Percentiles rank a stretch among this genome's conserved stretches.
phyloP scores from a whole-genome alignment of 495 filamentous ascomycete species.

The Penicillium canariense region DNA sequence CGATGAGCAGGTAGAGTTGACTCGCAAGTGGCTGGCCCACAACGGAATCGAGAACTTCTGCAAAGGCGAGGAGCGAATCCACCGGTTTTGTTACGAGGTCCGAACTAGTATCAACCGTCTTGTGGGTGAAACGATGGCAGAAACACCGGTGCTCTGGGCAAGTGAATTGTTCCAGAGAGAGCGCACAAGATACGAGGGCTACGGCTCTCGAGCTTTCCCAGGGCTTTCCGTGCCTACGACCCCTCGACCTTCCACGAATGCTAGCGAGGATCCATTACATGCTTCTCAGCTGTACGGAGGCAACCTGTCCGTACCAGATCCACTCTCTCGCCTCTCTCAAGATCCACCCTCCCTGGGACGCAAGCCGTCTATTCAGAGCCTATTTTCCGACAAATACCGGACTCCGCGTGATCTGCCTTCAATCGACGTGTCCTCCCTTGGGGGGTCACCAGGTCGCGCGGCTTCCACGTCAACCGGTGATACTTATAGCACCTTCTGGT shows the following conservation, averaged over 20 bases:
- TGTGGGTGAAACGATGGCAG: conserved; percentile 80
- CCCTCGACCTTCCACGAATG: conserved; percentile 49
- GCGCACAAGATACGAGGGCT: conserved; percentile 70
- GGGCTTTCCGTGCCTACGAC: conserved; percentile 43
- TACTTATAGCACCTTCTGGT: conserved; percentile 84
- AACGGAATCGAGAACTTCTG: conserved; percentile 90
- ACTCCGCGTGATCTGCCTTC: conserved; percentile 42
- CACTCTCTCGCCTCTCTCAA: conserved; percentile 35
- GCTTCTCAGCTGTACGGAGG: conserved; percentile 27
- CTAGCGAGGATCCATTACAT: conserved; percentile 49
- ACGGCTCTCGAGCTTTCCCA: conserved; percentile 45
- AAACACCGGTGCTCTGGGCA: conserved; percentile 88
- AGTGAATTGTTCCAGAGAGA: conserved; percentile 85
- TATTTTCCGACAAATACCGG: conserved; percentile 65
- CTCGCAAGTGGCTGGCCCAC: conserved; percentile 77
- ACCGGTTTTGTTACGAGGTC: conserved; percentile 89
- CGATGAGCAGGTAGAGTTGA: conserved; percentile 92
- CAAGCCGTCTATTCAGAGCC: conserved; percentile 58
- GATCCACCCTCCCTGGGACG: conserved; percentile 37
- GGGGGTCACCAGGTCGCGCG: conserved; percentile 55
- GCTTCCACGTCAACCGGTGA: conserved; percentile 66
- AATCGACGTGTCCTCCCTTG: conserved; percentile 53
- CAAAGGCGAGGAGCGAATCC: conserved; percentile 91
- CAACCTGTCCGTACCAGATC: conserved; percentile 43
- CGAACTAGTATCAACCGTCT: conserved; percentile 83